Base-by-base conservation (phyloP, 805 yeast species). In the Saccharomycopsis oosterbeekiorum region DNA sequence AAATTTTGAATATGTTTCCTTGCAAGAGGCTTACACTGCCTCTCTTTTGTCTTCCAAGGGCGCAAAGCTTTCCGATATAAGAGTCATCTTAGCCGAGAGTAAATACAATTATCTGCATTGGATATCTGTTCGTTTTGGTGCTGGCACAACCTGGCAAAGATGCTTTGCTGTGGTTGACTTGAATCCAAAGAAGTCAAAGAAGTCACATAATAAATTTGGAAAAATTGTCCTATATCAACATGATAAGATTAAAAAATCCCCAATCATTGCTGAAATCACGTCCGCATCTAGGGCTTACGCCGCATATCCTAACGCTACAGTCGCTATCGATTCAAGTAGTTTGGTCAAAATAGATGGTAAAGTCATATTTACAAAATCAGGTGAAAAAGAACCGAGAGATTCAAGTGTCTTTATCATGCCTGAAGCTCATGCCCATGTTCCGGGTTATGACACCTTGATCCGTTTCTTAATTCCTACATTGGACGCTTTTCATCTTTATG, bases 121-220 rank as follows among this genome's bases (percentile, higher is more conserved):
- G 97, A 91, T 88, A 53, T 82, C 91, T 70, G 96, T 94, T 17
- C 79, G 98, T 66, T 94, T 93, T 72, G 98, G 99, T 19, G 82
- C 94, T 10, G 99, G 99, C 26, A 89, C 90, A 96, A 97, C 97
- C 1, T 94, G 97, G 97, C 88, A 86, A 70, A 80, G 96, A 62
- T 93, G 97, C 70, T 94, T 82, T 76, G 93, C 96, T 2, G 97
- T 92, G 11, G 81, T 93, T 61, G 88, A 88, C 66, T 92, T 92
- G 66, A 75, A 91, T 67, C 65, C 76, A 43, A 69, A 79, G 68
- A 70, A 74, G 68, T 70, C 81, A 12, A 71, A 73, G 62, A 72
- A 73, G 56, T n/a, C 34, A 19, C 50, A 41, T 11, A 55, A 70
- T 51, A 63, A 65, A 5, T 77, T 81, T 14, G 97, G 97, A 37